Base-by-base conservation (phyloP, 805 yeast genomes). In the Saturnispora saitoi region DNA sequence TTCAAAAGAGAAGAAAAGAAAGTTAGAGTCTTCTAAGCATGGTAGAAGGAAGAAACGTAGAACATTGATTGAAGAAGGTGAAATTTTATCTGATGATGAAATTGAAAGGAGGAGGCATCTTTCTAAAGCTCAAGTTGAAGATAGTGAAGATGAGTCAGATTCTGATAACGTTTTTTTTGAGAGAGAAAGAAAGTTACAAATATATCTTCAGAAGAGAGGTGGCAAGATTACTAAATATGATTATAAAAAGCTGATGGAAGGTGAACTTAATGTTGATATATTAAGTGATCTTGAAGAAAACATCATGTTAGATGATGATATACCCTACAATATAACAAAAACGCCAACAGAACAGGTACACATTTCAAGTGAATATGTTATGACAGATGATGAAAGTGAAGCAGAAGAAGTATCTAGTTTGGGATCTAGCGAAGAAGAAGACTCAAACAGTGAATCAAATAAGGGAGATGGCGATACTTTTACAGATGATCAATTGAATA, bases 101-200 rank as follows among this genome's bases (percentile, higher is more conserved):
- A 4, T 42, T 28, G 32, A 45, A n/a, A 51, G 53, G 8, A 50
- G 53, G 19, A 34, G 42, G 4, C 57, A 64, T 45, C 69, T 73
- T 40, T 81, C 88, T 1, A 65, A 81, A 4, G 80, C 75, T 48
- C 75, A 64, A 54, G 74, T 83, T 42, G 68, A 68, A 45, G 82
- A 75, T 46, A 79, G 86, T 2, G 88, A 81, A 58, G 86, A 81
- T 4, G 86, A 81, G 56, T 78, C 70, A 12, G 86, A 79, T 42
- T 68, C 69, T 37, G 77, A 73, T 45, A 59, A 57, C 3, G 70
- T 56, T 29, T 83, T 83, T 58, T 83, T 76, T 58, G 79, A 64
- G 39, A 70, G 77, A 50, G 90, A 83, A 56, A 68, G 69, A 48
- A 62, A 67, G 48, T 65, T 80, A 41, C 75, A 81, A 42, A 61